Base-by-base conservation (phyloP, 805 yeast species). In the Tetrapisispora phaffii region DNA sequence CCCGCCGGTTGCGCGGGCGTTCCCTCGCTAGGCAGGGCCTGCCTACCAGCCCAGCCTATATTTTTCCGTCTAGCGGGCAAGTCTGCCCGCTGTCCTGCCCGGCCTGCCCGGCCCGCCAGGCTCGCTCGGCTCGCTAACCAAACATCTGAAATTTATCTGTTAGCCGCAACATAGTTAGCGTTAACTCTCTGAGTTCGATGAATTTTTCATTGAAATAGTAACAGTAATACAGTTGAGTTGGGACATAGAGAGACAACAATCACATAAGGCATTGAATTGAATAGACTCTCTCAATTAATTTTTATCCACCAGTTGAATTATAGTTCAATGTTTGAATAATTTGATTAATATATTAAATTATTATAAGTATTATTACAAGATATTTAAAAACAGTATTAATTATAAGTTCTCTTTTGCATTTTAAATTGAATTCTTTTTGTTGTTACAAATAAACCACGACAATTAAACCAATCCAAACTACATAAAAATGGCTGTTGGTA, bases 401-500 rank as follows among this genome's bases (percentile, higher is more conserved):
- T 22, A 15, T 13, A 6, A 9, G n/a, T 21, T 32, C 4, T 7
- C 4, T 9, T 16, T 9, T 8, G 12, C n/a, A n/a, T n/a, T n/a
- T n/a, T n/a, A n/a, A n/a, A 17, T 32, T 16, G 20, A 16, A 16
- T 17, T 20, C 10, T 3, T 6, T 20, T 34, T 13, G 10, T 7
- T 20, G 17, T 8, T 24, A 24, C 24, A 26, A 13, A 15, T 4
- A 26, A 28, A 39, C 21, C 44, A 46, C 49, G 46, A 43, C 45
- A 36, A 31, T 35, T 35, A 36, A 36, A 42, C 45, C 45, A 35
- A 42, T 36, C 41, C 40, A 29, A 36, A 26, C 32, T 23, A 31
- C 41, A 42, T 16, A 31, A 35, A 29, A 52, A 78, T 80, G 85
- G 87, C 85, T 77, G 86, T 82, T 69, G 90, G 90, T 67, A 84